Conservation (phyloP, 371 early-diverging fungal species). For the Rozella allomycis region DNA sequence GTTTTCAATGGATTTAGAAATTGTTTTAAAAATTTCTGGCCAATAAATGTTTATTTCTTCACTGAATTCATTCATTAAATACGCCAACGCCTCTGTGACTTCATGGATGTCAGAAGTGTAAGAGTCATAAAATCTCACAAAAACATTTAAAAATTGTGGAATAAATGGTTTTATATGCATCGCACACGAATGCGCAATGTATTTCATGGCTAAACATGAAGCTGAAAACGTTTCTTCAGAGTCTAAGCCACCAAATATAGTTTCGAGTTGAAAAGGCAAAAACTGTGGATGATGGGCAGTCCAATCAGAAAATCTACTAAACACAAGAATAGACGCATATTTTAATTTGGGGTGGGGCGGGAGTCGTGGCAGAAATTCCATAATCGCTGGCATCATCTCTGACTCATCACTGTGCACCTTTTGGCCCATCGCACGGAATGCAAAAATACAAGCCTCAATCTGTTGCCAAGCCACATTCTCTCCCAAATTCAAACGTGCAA, state of each 20-base stretch:
- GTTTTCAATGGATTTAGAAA: too few species aligned
- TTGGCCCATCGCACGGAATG: slow-evolving; percentile 73
- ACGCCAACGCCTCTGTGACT: too few species aligned
- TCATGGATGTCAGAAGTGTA: too few species aligned
- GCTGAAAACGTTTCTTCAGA: slow-evolving; percentile 60
- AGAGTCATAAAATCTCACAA: too few species aligned
- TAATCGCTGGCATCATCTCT: slow-evolving; percentile 58
- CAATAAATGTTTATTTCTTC: too few species aligned
- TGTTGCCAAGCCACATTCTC: slow-evolving; percentile 50
- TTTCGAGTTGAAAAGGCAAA: slow-evolving; percentile 65
- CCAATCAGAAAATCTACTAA: slow-evolving; percentile 86
- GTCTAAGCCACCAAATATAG: slow-evolving; percentile 63
- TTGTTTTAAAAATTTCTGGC: too few species aligned
- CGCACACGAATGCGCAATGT: slow-evolving; percentile 73
- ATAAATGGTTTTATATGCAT: too few species aligned
- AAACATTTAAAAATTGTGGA: too few species aligned
- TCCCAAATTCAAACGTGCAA: slow-evolving; percentile 6
- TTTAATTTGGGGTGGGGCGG: slow-evolving; percentile 74
- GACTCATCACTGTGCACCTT: slow-evolving; percentile 44
- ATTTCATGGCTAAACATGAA: slow-evolving; percentile 57
- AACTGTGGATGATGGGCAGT: slow-evolving; percentile 62
- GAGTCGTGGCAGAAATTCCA: slow-evolving; percentile 57
- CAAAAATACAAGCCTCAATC: slow-evolving; percentile 79
- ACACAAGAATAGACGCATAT: slow-evolving; percentile 81
- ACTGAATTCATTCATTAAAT: too few species aligned